Percentiles rank a stretch among this genome's conserved stretches.
phyloP scores from a whole-genome alignment of 768 basidiomycete genomes.

The Termitomyces sp. region DNA sequence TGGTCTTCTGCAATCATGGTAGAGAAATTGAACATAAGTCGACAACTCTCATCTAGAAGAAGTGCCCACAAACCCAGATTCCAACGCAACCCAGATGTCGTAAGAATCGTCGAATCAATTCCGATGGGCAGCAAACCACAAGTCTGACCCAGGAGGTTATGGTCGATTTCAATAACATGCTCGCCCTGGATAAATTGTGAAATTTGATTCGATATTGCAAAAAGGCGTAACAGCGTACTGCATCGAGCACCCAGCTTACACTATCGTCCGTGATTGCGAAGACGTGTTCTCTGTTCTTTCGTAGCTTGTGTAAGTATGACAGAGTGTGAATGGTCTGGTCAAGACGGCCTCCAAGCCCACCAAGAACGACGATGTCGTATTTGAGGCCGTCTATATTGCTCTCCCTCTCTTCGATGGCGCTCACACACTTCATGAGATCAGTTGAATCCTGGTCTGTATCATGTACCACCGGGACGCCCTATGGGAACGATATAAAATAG shows the following conservation, averaged over 20 bases:
- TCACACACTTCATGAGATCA: slow-evolving; percentile 91
- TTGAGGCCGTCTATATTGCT: slow-evolving; percentile 37
- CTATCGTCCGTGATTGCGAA: slow-evolving; percentile 89
- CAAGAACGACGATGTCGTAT: slow-evolving; percentile 73
- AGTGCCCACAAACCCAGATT: slow-evolving; percentile 58
- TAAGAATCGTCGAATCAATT: slow-evolving; percentile 65
- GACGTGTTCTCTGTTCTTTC: slow-evolving; percentile 48
- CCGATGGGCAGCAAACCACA: slow-evolving; percentile 96
- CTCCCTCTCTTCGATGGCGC: slow-evolving; percentile 56
- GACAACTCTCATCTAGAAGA: background rate
- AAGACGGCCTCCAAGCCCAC: slow-evolving; percentile 85
- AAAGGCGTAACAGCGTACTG: slow-evolving; percentile 31
- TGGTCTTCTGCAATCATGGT: slow-evolving; percentile 36
- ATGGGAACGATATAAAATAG: background rate
- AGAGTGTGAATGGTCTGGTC: slow-evolving; percentile 94
- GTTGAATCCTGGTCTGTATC: slow-evolving; percentile 83
- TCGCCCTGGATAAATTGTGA: slow-evolving; percentile 52
- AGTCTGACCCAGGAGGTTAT: slow-evolving; percentile 69
- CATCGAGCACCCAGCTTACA: slow-evolving; percentile 83
- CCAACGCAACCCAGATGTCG: slow-evolving; percentile 85
- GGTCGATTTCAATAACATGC: slow-evolving; percentile 74
- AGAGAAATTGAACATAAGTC: background rate
- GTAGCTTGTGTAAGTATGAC: slow-evolving; percentile 77
- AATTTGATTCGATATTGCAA: background rate
- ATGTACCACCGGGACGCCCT: slow-evolving; percentile 65